Percentiles rank a stretch among this genome's conserved stretches.
Evolutionary conservation across 257 asterid genomes (phyloP).

Genomic region (Petunia secreta): DNA sequence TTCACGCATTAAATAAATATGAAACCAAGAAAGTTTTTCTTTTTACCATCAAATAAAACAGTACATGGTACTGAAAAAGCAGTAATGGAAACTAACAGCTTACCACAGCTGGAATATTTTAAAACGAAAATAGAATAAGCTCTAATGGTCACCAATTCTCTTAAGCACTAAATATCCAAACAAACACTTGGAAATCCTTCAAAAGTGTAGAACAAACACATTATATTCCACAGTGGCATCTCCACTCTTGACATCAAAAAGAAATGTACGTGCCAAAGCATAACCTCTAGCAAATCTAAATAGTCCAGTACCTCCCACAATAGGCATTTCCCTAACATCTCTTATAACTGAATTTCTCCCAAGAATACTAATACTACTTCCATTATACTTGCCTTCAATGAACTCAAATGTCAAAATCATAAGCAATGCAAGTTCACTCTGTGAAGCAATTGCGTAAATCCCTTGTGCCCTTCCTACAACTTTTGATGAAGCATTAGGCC

Average conservation of each 20-base stretch:
- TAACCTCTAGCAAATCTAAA: constrained; percentile 66
- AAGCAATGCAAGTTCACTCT: constrained; percentile 32
- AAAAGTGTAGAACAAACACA: constrained; percentile 51
- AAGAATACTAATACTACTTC: constrained; percentile 54
- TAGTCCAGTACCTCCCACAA: constrained; percentile 58
- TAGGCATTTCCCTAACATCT: constrained; percentile 61
- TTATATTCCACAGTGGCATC: constrained; percentile 71
- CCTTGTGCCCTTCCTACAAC: constrained; percentile 67
- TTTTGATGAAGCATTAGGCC: constrained; percentile 43
- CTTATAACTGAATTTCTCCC: constrained; percentile 52
- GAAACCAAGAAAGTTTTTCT: no score
- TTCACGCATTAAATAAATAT: no score
- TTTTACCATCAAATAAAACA: no score
- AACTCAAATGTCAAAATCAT: constrained; percentile 52
- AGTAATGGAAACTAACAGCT: neutral
- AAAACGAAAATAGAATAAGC: no score
- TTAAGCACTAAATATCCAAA: neutral
- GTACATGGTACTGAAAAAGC: no score
- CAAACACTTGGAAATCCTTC: constrained; percentile 10
- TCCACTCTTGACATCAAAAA: constrained; percentile 35
- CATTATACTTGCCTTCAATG: constrained; percentile 48
- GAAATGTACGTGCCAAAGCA: constrained; percentile 51
- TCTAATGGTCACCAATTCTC: no score
- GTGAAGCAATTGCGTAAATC: constrained; percentile 42
- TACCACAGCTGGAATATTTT: neutral